These are phyloP conservation scores for Lactarius sanguifluus DNA, from an alignment of 768 basidiomycete genomes.

Conservation along the genomic window DNA sequence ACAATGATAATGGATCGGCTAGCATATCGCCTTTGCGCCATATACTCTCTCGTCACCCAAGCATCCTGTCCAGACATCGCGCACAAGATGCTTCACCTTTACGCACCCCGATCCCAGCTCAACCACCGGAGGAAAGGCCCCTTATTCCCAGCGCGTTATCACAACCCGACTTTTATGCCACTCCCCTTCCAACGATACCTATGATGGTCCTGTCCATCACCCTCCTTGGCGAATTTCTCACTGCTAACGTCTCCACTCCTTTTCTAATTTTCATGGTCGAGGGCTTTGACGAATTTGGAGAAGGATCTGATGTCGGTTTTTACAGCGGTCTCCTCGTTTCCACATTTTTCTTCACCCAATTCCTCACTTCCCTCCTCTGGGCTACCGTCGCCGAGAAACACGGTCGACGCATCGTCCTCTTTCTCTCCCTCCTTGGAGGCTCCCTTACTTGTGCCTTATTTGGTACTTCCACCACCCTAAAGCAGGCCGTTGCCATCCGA, in stretches of 20 bases:
- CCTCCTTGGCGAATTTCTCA: conserved; percentile 93
- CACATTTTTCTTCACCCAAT: conserved; percentile 92
- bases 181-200: conserved; percentile 80
- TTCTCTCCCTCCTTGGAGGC: conserved; percentile 82
- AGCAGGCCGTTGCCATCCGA: conserved; percentile 83
- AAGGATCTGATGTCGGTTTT: conserved; percentile 84
- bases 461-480: conserved; percentile 70
- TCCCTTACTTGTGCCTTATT: conserved; percentile 71
- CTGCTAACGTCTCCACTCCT: conserved; percentile 89
- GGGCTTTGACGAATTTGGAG: conserved; percentile 70
- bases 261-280: conserved; percentile 96
- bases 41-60: conserved; percentile 24
- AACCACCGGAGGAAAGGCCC: conserved; percentile 39
- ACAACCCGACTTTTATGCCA: conserved; percentile 62
- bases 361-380: conserved; percentile 93
- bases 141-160: conserved; percentile 78
- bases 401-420: conserved; percentile 80
- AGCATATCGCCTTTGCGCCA: conserved; percentile 20
- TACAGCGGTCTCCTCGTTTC: conserved; percentile 86
- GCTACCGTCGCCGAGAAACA: conserved; percentile 94
- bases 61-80: conserved; percentile 22
- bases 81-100: conserved; percentile 11
- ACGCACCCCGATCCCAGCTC: conserved; percentile 8
- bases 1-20: neutral
- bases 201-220: conserved; percentile 93